These are phyloP conservation scores for Pisolithus albus DNA, from an alignment of 768 basidiomycete species.

Conservation along the genomic window DNA sequence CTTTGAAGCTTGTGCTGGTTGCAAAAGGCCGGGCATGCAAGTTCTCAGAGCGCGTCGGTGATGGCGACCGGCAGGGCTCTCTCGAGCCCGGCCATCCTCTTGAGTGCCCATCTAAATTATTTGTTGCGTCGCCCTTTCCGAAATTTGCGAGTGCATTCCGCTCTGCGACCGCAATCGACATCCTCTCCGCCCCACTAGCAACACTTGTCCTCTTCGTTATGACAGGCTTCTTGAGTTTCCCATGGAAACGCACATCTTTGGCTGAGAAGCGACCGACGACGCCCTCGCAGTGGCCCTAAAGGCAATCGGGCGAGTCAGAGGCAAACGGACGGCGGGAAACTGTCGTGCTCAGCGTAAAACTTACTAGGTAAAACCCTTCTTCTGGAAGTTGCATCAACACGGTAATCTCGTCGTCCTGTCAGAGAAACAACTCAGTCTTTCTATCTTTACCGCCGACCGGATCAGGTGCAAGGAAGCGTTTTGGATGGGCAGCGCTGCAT, in stretches of 20 bases:
- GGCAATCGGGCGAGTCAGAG: not conserved
- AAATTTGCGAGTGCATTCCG: not conserved
- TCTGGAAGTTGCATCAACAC: slow-evolving; percentile 67
- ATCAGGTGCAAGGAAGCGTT: too few relatives aligned
- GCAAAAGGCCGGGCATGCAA: not conserved
- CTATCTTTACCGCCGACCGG: too few relatives aligned
- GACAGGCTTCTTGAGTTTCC: slow-evolving; percentile 72
- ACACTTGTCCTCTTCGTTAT: slow-evolving; percentile 56
- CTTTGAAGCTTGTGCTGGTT: not conserved
- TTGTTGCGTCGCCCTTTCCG: slow-evolving; percentile 7
- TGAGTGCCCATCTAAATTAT: not conserved
- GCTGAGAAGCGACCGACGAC: slow-evolving; percentile 73
- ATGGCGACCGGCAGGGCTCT: not conserved
- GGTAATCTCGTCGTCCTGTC: slow-evolving; percentile 70
- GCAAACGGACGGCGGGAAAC: not conserved
- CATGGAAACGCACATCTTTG: slow-evolving; percentile 58
- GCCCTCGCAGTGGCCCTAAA: slow-evolving; percentile 80
- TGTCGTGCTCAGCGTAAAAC: slow-evolving; percentile 17
- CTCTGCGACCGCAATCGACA: slow-evolving; percentile 15
- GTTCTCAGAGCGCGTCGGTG: not conserved
- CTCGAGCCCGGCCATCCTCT: not conserved
- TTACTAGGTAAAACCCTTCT: slow-evolving; percentile 56
- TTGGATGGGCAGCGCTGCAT: too few relatives aligned
- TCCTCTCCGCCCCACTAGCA: slow-evolving; percentile 6
- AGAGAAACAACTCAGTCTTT: not conserved